These are phyloP conservation scores for Brassica juncea DNA, from an alignment of 345 rosid genomes.

Conservation along the genomic window DNA sequence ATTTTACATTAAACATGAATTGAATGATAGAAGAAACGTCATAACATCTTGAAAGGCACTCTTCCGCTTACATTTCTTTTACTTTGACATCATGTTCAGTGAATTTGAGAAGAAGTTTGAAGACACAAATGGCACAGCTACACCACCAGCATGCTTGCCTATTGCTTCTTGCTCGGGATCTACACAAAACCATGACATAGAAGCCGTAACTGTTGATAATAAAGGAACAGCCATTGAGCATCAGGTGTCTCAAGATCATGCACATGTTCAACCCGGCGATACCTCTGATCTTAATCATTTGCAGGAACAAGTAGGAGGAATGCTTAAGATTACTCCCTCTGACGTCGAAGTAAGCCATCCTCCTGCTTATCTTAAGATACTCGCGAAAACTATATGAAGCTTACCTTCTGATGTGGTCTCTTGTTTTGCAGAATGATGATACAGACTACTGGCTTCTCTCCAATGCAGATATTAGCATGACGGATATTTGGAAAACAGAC, in stretches of 20 bases:
- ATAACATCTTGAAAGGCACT: neutral
- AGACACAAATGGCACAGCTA: slow-evolving; percentile 62
- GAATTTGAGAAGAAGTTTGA: slow-evolving; percentile 92
- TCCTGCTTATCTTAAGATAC: slow-evolving; percentile 8
- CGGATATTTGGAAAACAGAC: slow-evolving; percentile 91
- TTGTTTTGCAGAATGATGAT: slow-evolving; percentile 62
- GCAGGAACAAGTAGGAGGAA: slow-evolving; percentile 79
- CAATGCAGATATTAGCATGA: slow-evolving; percentile 77
- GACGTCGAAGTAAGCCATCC: slow-evolving; percentile 71
- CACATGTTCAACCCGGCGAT: slow-evolving; percentile 39
- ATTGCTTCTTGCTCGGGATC: slow-evolving; percentile 65
- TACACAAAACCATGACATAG: slow-evolving; percentile 54
- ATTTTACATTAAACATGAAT: neutral
- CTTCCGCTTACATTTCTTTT: slow-evolving; percentile 6
- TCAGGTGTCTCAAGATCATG: slow-evolving; percentile 43
- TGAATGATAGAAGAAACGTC: neutral
- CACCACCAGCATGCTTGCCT: slow-evolving; percentile 49
- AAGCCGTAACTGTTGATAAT: slow-evolving; percentile 43
- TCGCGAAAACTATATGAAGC: neutral
- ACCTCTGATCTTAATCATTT: slow-evolving; percentile 60
- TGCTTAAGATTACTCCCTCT: slow-evolving; percentile 85
- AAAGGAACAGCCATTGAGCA: slow-evolving; percentile 46
- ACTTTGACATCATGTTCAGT: slow-evolving; percentile 44
- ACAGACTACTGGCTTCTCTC: slow-evolving; percentile 93
- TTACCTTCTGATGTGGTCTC: neutral